phyloP scores from a whole-genome alignment of 805 yeast genomes.

The Starmerella floricola region DNA sequence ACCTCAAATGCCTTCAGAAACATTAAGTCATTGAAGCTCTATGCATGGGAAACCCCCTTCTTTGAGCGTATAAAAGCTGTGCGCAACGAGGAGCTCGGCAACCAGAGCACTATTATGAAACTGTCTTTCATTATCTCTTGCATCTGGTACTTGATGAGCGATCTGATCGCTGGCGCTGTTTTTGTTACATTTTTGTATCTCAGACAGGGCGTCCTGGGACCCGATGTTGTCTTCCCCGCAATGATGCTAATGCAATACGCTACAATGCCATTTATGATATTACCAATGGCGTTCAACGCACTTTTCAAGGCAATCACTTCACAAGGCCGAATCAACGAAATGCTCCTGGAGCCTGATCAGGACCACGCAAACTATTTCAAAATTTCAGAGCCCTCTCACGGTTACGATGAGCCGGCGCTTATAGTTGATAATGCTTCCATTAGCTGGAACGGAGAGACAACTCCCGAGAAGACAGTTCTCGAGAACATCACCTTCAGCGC shows the following conservation, averaged over 20 bases:
- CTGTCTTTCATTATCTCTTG: slow-evolving; percentile 37
- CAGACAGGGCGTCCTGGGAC: slow-evolving; percentile 54
- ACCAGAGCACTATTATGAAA: slow-evolving; percentile 51
- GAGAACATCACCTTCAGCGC: slow-evolving; percentile 45
- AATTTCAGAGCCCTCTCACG: slow-evolving; percentile 37
- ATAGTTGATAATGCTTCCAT: slow-evolving; percentile 29
- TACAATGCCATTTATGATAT: slow-evolving; percentile 74
- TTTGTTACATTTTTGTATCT: slow-evolving; percentile 67
- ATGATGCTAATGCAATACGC: slow-evolving; percentile 53
- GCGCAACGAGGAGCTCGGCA: slow-evolving; percentile 70
- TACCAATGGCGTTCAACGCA: slow-evolving; percentile 78
- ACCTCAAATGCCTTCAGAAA: slow-evolving; percentile 78
- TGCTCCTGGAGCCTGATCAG: slow-evolving; percentile 58
- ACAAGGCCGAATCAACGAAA: slow-evolving; percentile 49
- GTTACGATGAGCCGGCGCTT: slow-evolving; percentile 48
- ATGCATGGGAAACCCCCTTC: slow-evolving; percentile 92
- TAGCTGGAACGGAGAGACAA: slow-evolving; percentile 46
- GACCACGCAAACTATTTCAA: slow-evolving; percentile 59
- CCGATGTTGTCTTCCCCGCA: slow-evolving; percentile 71
- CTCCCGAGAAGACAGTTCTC: slow-evolving; percentile 26
- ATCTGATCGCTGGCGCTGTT: slow-evolving; percentile 74
- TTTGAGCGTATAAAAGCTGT: slow-evolving; percentile 50
- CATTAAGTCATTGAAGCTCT: slow-evolving; percentile 81
- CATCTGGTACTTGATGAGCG: slow-evolving; percentile 54
- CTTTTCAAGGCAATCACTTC: slow-evolving; percentile 66